Evolutionary conservation across 768 basidiomycete genomes (phyloP).

Genomic region (Naganishia antarctica): DNA sequence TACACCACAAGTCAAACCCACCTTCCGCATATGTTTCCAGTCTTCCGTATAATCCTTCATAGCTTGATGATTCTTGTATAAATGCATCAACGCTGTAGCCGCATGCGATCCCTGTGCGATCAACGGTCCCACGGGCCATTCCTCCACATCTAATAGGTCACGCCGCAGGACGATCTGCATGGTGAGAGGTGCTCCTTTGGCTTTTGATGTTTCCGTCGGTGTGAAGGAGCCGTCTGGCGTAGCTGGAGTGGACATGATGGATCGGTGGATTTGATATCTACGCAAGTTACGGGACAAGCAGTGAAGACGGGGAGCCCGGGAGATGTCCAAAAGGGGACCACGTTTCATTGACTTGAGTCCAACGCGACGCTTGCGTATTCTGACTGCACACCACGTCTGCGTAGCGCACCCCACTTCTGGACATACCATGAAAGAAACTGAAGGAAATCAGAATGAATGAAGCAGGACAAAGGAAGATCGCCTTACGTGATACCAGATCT

Average conservation of each 20-base stretch:
- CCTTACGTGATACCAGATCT: too few relatives aligned
- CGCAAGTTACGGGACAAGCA: neutral
- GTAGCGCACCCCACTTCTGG: too few relatives aligned
- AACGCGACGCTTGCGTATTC: too few relatives aligned
- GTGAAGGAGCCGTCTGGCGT: neutral
- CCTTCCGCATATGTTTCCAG: slow-evolving; percentile 44
- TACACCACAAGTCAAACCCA: slow-evolving; percentile 26
- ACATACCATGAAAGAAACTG: too few relatives aligned
- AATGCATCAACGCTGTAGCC: slow-evolving; percentile 45
- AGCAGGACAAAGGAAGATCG: too few relatives aligned
- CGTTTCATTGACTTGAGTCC: too few relatives aligned
- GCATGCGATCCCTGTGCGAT: slow-evolving; percentile 49
- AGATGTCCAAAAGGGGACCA: neutral
- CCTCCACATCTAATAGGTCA: slow-evolving; percentile 39
- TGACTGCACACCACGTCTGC: too few relatives aligned
- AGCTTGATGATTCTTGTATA: slow-evolving; percentile 36
- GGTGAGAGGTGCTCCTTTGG: slow-evolving; percentile 28
- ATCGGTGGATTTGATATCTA: neutral
- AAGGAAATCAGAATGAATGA: too few relatives aligned
- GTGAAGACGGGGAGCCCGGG: neutral
- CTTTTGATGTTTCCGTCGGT: neutral
- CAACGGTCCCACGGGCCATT: slow-evolving; percentile 48
- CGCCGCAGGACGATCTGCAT: slow-evolving; percentile 49
- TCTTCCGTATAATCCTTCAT: slow-evolving; percentile 41
- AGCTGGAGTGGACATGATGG: neutral